Percentiles rank a stretch among this genome's conserved stretches.
Conservation (phyloP, 75 land plant species). For the Selaginella tamariscina region DNA sequence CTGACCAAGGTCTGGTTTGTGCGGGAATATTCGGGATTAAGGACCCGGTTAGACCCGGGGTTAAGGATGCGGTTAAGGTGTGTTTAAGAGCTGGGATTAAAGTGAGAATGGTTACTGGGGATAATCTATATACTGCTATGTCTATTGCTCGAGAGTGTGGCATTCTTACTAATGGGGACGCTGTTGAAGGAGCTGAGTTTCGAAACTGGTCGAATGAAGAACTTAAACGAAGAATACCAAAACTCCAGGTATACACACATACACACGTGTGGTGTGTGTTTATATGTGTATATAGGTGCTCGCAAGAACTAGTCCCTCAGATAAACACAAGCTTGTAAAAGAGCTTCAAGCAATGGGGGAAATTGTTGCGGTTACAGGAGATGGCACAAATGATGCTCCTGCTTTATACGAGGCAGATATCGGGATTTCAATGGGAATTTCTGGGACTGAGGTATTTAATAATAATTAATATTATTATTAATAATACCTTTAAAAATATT, state of each 20-base stretch:
- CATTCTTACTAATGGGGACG: conserved; percentile 50
- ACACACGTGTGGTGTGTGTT: too few relatives aligned
- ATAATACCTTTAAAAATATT: too few relatives aligned
- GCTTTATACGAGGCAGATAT: too few relatives aligned
- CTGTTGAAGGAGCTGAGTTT: conserved; percentile 9
- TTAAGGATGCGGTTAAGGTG: conserved; percentile 81
- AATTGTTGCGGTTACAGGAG: too few relatives aligned
- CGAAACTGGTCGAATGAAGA: neutral
- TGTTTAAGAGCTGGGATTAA: conserved; percentile 82
- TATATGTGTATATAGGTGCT: too few relatives aligned
- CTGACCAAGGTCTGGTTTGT: conserved; percentile 47
- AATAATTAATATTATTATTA: too few relatives aligned
- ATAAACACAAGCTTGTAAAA: too few relatives aligned
- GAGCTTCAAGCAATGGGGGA: too few relatives aligned
- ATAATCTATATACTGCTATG: conserved; percentile 84
- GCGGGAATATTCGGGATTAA: conserved; percentile 83
- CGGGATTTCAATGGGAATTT: too few relatives aligned
- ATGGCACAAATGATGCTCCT: too few relatives aligned
- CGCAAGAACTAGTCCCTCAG: too few relatives aligned
- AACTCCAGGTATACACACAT: neutral
- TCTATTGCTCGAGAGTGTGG: conserved; percentile 99
- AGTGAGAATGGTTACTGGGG: conserved; percentile 98
- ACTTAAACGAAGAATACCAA: neutral
- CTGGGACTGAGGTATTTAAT: too few relatives aligned
- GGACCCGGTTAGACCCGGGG: conserved; percentile 93